phyloP scores from a whole-genome alignment of 441 rosid genomes.

The Viola pubescens region DNA sequence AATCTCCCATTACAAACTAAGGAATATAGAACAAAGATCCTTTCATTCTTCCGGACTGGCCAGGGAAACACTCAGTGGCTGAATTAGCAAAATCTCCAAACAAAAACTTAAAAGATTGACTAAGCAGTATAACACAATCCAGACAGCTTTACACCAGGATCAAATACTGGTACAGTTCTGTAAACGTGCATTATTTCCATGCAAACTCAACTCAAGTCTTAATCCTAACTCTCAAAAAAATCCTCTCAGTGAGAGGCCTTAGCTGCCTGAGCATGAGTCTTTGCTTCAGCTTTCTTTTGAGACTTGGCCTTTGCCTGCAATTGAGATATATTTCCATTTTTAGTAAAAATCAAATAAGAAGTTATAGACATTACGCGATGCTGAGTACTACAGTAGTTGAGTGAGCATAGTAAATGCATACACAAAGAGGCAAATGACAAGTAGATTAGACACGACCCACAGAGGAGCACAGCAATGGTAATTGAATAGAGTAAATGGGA shows the following conservation, averaged over 20 bases:
- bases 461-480: too few species aligned
- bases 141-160: conserved; percentile 17
- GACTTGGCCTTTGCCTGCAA: conserved; percentile 53
- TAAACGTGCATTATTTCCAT: conserved; percentile 24
- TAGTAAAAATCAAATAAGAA: neutral
- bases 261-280: conserved; percentile 21
- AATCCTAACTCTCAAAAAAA: conserved; percentile 14
- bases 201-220: conserved; percentile 17
- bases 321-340: neutral
- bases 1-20: conserved; percentile 5
- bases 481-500: too few species aligned
- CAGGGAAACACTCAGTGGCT: conserved; percentile 6
- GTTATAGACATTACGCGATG: neutral
- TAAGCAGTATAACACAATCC: conserved; percentile 14
- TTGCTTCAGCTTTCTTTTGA: conserved; percentile 58
- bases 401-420: too few species aligned
- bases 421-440: too few species aligned
- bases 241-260: conserved; percentile 43
- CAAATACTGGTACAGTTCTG: conserved; percentile 10
- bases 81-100: conserved; percentile 3
- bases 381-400: neutral
- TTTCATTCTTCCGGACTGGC: conserved; percentile 2
- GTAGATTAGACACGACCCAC: too few species aligned
- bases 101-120: neutral
- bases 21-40: neutral